phyloP scores from a whole-genome alignment of 139 green algal species.

The Pycnococcus provasolii region DNA sequence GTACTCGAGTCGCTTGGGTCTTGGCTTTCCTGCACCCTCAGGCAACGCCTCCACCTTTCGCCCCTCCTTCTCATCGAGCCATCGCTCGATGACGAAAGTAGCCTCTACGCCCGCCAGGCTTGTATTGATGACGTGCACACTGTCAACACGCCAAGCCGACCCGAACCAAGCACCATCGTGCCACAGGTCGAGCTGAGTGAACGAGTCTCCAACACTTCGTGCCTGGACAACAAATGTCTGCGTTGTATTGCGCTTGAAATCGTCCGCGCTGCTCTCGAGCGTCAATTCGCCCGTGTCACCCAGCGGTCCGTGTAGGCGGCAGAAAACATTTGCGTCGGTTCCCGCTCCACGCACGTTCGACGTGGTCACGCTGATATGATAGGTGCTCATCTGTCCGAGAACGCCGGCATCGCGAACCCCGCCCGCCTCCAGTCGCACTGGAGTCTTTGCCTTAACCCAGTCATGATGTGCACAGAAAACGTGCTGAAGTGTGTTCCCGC shows the following conservation, averaged over 20 bases:
- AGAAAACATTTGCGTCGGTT: conserved; percentile 53
- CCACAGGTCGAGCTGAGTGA: conserved; percentile 37
- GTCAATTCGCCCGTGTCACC: conserved; percentile 10
- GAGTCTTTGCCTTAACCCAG: too few relatives aligned
- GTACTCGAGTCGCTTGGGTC: conserved; percentile 8
- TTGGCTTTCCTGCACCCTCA: background rate
- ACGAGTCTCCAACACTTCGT: conserved; percentile 37
- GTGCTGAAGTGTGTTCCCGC: too few relatives aligned
- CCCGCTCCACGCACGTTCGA: conserved; percentile 38
- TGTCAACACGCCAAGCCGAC: conserved; percentile 54
- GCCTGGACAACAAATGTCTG: conserved; percentile 37
- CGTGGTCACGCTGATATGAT: conserved; percentile 35
- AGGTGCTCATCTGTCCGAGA: background rate
- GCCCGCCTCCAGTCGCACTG: too few relatives aligned
- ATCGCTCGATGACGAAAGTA: background rate
- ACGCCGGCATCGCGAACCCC: too few relatives aligned
- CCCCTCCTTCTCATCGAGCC: background rate
- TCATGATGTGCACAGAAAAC: too few relatives aligned
- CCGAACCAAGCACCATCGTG: conserved; percentile 52
- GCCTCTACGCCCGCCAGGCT: background rate
- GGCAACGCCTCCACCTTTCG: background rate
- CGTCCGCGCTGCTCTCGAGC: conserved; percentile 22
- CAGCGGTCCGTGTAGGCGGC: conserved; percentile 41
- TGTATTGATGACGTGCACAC: conserved; percentile 43
- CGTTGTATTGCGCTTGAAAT: conserved; percentile 27